Percentiles rank a stretch among this genome's conserved stretches.
Conservation (phyloP, 2,329 filamentous ascomycete genomes). For the Pseudopithomyces maydicus region DNA sequence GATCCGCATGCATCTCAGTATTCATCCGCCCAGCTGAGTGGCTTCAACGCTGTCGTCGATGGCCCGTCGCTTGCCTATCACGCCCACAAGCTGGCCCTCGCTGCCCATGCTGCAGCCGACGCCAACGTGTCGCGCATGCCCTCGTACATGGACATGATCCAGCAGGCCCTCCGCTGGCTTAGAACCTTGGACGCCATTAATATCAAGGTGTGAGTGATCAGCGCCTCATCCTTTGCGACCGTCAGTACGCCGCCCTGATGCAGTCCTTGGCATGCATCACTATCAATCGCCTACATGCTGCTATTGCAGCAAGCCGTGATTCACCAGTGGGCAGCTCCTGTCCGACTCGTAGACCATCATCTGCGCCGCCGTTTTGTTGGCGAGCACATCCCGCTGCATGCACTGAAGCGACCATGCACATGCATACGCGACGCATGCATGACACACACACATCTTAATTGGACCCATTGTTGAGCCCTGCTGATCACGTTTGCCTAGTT, state of each 20-base stretch:
- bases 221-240: constrained; percentile 16
- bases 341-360: neutral
- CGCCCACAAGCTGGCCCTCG: constrained; percentile 60
- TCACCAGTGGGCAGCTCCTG: neutral
- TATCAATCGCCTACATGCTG: neutral
- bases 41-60: constrained; percentile 63
- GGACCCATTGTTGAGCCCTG: constrained; percentile 17
- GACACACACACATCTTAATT: constrained; percentile 15
- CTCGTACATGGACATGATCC: constrained; percentile 65
- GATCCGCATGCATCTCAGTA: constrained; percentile 37
- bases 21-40: constrained; percentile 25
- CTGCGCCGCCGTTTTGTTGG: neutral
- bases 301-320: neutral
- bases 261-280: constrained; percentile 14
- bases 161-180: constrained; percentile 63
- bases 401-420: constrained; percentile 14
- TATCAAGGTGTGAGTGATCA: constrained; percentile 64
- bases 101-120: constrained; percentile 29
- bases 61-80: constrained; percentile 80
- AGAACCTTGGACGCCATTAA: constrained; percentile 60
- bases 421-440: constrained; percentile 22
- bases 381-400: constrained; percentile 15
- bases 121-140: constrained; percentile 26
- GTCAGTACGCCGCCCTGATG: constrained; percentile 8
- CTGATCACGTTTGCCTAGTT: constrained; percentile 27